Conservation (phyloP, 2,329 filamentous ascomycete species). For the Aspergillus puulaauensis region DNA sequence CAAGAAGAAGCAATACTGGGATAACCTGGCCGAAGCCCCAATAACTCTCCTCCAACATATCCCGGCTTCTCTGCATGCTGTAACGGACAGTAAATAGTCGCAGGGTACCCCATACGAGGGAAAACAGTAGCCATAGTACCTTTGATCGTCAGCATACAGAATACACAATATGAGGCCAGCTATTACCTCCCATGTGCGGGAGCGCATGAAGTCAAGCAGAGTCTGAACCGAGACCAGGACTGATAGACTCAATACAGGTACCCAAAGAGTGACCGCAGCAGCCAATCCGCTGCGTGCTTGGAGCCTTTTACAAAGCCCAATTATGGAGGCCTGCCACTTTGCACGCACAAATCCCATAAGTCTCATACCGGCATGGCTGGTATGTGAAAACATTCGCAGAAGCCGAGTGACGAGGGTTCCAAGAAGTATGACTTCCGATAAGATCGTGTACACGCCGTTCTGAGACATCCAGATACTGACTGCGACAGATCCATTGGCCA, state of each 20-base stretch:
- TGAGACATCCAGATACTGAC: neutral
- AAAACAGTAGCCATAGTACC: neutral
- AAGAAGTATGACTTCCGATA: neutral
- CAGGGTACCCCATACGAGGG: neutral
- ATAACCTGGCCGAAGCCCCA: neutral
- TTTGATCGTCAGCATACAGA: neutral
- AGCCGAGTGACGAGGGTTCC: neutral
- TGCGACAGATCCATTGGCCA: neutral
- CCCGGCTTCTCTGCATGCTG: neutral
- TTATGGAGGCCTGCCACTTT: neutral
- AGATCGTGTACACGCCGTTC: neutral
- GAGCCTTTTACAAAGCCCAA: neutral
- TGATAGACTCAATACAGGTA: neutral
- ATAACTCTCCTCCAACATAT: neutral
- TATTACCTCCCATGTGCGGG: neutral
- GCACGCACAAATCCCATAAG: neutral
- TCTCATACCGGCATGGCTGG: no score
- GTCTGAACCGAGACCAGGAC: neutral
- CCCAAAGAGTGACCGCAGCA: neutral
- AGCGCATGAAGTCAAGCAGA: neutral
- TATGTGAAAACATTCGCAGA: neutral
- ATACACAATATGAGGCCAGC: neutral
- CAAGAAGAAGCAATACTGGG: neutral
- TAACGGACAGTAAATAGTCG: neutral
- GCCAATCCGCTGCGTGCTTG: neutral